phyloP scores from a whole-genome alignment of 176 grass and related monocot genomes.

The Oryza longistaminata region DNA sequence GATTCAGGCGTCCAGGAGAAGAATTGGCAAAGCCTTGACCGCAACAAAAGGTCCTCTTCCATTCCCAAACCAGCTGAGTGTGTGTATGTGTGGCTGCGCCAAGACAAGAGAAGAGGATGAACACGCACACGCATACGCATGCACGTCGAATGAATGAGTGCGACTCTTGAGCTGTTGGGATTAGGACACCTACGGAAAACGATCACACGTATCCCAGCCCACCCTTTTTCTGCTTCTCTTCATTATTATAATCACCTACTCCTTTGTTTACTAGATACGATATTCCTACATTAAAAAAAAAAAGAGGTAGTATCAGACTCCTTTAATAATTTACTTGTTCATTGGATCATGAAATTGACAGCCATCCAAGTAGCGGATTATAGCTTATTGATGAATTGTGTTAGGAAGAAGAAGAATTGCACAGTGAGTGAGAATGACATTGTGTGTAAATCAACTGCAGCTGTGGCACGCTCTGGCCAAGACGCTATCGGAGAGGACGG shows the following conservation, averaged over 20 bases:
- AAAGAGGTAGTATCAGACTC: background rate
- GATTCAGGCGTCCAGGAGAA: background rate
- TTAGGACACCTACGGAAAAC: background rate
- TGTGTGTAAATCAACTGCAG: constrained; percentile 20
- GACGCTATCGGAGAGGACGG: constrained; percentile 90
- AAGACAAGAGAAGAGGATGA: background rate
- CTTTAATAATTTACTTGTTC: background rate
- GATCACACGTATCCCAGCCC: background rate
- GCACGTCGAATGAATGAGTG: background rate
- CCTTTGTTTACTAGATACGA: background rate
- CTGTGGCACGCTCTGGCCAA: constrained; percentile 91
- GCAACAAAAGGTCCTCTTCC: background rate
- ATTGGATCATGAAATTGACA: background rate
- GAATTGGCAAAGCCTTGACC: background rate
- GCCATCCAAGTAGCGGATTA: background rate
- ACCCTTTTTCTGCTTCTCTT: background rate
- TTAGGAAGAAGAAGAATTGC: background rate
- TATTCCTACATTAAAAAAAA: no score
- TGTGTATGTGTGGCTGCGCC: no score
- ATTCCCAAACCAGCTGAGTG: background rate
- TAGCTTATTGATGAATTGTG: background rate
- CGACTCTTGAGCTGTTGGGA: constrained; percentile 4
- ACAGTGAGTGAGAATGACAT: background rate
- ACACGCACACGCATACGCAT: background rate
- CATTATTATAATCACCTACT: background rate